Percentiles rank a stretch among this genome's conserved stretches.
Conservation (phyloP, 257 asterid species). For the Capsicum chinense region DNA sequence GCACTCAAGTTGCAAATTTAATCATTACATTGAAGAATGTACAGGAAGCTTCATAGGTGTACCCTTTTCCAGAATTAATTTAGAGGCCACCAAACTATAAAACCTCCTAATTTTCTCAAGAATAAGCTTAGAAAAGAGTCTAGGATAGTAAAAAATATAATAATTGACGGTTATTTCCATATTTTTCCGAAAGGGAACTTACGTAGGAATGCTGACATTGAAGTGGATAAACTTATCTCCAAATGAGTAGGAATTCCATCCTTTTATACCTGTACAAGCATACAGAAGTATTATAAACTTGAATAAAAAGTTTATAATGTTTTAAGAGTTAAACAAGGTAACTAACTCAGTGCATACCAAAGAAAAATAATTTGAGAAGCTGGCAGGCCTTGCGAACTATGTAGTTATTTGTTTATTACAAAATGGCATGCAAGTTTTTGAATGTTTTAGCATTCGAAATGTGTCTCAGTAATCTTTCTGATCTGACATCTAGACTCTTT, state of each 20-base stretch:
- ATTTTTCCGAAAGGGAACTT: conserved; percentile 39
- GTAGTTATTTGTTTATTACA: not conserved
- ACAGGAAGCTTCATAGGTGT: not conserved
- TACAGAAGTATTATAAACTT: not conserved
- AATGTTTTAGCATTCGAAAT: too few species aligned
- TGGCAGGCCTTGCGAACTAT: not conserved
- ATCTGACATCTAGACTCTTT: too few species aligned
- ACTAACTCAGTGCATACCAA: not conserved
- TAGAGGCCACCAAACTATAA: not conserved
- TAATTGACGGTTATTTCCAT: not conserved
- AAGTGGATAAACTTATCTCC: conserved; percentile 94
- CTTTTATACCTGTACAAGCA: conserved; percentile 73
- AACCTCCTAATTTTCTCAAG: not conserved
- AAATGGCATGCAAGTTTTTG: too few species aligned
- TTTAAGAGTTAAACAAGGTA: not conserved
- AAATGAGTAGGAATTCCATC: conserved; percentile 65
- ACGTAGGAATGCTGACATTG: conserved; percentile 90
- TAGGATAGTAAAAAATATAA: not conserved
- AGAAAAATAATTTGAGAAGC: not conserved
- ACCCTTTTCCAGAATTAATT: not conserved
- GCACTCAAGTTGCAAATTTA: conserved; percentile 26
- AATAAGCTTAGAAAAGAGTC: not conserved
- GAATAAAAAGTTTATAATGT: not conserved
- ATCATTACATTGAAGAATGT: not conserved
- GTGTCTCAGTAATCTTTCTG: too few species aligned